Evolutionary conservation across 2,329 filamentous ascomycete species (phyloP).

Genomic region (Fusarium sp.): DNA sequence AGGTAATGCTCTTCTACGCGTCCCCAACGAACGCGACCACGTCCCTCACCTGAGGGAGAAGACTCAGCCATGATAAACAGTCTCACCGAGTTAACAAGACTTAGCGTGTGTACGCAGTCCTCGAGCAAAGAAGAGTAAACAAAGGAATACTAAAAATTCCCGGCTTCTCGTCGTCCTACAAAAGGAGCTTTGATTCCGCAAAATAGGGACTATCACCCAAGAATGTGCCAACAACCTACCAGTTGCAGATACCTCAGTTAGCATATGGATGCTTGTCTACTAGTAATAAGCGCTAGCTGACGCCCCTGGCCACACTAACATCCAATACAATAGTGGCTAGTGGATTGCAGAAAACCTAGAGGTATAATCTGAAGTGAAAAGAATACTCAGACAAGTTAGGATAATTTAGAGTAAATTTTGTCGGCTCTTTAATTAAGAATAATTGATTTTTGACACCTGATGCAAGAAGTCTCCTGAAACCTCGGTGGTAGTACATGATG

Average conservation of each 20-base stretch:
- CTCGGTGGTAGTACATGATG: neutral
- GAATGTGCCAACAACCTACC: neutral
- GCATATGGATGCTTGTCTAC: neutral
- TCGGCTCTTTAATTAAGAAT: neutral
- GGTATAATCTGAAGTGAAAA: neutral
- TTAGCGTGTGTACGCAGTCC: neutral
- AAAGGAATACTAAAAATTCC: neutral
- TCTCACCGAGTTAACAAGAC: neutral
- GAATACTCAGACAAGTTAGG: neutral
- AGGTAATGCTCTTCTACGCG: conserved; percentile 29
- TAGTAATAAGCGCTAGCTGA: neutral
- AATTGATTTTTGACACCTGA: neutral
- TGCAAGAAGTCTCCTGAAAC: neutral
- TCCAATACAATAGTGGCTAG: neutral
- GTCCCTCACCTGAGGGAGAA: conserved; percentile 16
- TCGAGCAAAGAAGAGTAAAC: neutral
- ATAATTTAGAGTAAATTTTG: neutral
- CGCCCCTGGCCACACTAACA: neutral
- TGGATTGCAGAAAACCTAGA: neutral
- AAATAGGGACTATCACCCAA: neutral
- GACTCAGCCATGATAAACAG: conserved; percentile 16
- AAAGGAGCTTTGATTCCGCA: neutral
- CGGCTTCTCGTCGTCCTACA: neutral
- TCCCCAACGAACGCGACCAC: conserved; percentile 35
- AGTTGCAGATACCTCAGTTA: neutral